Base-by-base conservation (phyloP, 495 filamentous ascomycete genomes). In the Xylaria intraflava region DNA sequence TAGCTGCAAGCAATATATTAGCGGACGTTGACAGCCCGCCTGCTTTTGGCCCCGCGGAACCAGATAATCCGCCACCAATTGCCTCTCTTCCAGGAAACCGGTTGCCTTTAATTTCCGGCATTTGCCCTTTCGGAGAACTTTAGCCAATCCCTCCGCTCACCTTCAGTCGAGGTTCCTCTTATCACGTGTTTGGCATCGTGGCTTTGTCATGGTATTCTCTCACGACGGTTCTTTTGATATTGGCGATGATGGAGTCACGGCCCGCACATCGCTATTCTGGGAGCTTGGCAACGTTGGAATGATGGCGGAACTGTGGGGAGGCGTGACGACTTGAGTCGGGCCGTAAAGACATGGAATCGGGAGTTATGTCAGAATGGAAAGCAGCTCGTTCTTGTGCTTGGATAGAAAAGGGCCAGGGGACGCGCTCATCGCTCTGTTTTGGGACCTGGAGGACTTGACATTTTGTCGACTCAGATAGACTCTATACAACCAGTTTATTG, bases 181-280 rank as follows among this genome's bases (percentile, higher is more conserved):
- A 49, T 49, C 26, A 19, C 20, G 46, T 45, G 46, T 47, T 22
- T 26, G 42, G 48, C 23, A 38, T 30, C 43, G 46, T 31, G 56
- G 42, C 24, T 40, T 54, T 49, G 48, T 53, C 30, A 19, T 20
- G 26, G 10, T 23, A 23, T 26, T 50, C 48, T 43, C 30, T 23
- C 29, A 42, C 36, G 46, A 41, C 27, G 36, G 46, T 51, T n/a
- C 6, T 33, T 33, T 33, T 7, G 4, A 7, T 33, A 33, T 6
- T 33, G 14, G 31, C 57, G 57, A 62, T 54, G 52, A 53, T 62
- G 62, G 62, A 62, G 53, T 58, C 57, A 54, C 62, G 62, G 60
- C 50, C 59, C 57, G 59, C 46, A 40, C 23, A 49, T 33, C 51
- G 29, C 42, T 26, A 42, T 19, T 36, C 22, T 24, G n/a, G 24